These are phyloP conservation scores for sunflower (Helianthus annuus) DNA, from an alignment of 129 eudicot genomes.

Conservation along the genomic window DNA sequence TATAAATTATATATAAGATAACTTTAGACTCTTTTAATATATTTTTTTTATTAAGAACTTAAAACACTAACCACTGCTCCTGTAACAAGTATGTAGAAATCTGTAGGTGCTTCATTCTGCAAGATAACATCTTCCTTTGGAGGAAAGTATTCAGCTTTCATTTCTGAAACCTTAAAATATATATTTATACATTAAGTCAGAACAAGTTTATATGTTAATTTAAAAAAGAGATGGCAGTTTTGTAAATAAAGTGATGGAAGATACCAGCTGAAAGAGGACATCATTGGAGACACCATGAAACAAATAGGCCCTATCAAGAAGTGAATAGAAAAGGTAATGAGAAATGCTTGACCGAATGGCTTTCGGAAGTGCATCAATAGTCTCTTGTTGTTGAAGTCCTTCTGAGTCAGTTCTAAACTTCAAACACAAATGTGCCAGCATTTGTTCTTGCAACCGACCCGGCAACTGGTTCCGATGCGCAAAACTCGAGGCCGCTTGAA, in stretches of 20 bases:
- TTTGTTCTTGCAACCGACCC: constrained; percentile 58
- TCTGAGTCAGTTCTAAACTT: constrained; percentile 65
- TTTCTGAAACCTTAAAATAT: constrained; percentile 61
- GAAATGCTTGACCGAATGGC: constrained; percentile 70
- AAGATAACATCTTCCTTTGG: constrained; percentile 83
- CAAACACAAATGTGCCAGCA: constrained; percentile 63
- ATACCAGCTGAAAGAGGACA: constrained; percentile 73
- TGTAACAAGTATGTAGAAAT: constrained; percentile 71
- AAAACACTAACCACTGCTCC: constrained; percentile 67
- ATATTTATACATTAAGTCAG: not conserved
- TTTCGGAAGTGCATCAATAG: constrained; percentile 66
- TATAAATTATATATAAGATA: not conserved
- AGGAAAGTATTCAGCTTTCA: constrained; percentile 85
- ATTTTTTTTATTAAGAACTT: not conserved
- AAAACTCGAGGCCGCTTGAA: constrained; percentile 73
- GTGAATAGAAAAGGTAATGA: constrained; percentile 50
- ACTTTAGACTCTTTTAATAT: not conserved
- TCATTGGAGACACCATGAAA: constrained; percentile 65
- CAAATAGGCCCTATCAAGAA: constrained; percentile 66
- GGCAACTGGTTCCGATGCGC: constrained; percentile 67
- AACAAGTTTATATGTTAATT: not conserved
- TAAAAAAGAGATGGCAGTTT: not conserved
- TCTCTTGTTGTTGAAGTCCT: constrained; percentile 77
- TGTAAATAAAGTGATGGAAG: not conserved
- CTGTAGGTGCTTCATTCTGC: constrained; percentile 86